These are phyloP conservation scores for Yamadazyma jaroonii DNA, from an alignment of 1,139 yeast species.

Conservation along the genomic window DNA sequence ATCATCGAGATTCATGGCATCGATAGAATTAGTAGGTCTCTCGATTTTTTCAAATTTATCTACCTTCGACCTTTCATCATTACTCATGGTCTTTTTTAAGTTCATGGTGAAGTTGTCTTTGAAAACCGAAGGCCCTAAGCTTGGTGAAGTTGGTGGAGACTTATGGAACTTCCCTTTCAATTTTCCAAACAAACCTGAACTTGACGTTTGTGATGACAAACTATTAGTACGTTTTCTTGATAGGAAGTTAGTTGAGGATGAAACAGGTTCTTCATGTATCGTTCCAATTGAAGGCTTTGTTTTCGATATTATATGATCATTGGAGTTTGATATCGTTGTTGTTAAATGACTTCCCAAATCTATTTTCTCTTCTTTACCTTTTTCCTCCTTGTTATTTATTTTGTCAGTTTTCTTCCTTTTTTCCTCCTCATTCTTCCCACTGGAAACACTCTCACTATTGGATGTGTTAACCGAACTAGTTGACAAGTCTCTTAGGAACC, in stretches of 20 bases:
- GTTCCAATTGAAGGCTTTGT: conserved; percentile 37
- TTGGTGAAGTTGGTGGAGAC: conserved; percentile 16
- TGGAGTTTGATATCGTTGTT: conserved; percentile 34
- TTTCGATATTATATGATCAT: conserved; percentile 28
- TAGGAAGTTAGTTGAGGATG: conserved; percentile 1
- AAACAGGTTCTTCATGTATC: conserved; percentile 26
- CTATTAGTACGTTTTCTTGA: conserved; percentile 9
- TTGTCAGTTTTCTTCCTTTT: too few species aligned
- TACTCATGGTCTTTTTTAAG: conserved; percentile 1
- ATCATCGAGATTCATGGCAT: conserved; percentile 29
- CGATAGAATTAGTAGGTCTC: neutral
- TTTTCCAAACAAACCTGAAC: conserved; percentile 35
- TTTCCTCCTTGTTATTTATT: neutral
- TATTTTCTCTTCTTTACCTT: neutral
- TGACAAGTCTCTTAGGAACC: conserved; percentile 44
- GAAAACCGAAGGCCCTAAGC: conserved; percentile 7
- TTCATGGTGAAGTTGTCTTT: conserved; percentile 10
- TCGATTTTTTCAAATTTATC: neutral
- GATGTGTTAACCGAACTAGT: too few species aligned
- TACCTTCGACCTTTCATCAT: conserved; percentile 1
- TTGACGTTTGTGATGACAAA: conserved; percentile 8
- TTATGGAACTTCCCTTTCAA: conserved; percentile 34
- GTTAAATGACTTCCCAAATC: conserved; percentile 21
- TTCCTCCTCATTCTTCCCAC: too few species aligned
- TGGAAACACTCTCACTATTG: too few species aligned